phyloP scores from a whole-genome alignment of 805 yeast species.

The Cyberlindnera petersonii region DNA sequence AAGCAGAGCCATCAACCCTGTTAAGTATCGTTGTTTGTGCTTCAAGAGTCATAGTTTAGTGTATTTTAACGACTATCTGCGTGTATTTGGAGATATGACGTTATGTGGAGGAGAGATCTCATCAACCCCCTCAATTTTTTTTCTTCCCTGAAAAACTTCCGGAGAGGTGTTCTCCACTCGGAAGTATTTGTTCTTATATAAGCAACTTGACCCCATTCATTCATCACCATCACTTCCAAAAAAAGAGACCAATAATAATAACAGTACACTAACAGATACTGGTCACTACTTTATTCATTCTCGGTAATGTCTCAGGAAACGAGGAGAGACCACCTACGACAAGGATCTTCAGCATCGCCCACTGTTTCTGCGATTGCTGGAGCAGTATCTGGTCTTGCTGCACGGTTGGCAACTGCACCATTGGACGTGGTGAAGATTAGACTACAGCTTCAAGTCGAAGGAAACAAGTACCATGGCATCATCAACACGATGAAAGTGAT shows the following conservation, averaged over 20 bases:
- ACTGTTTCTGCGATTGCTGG: slow-evolving; percentile 42
- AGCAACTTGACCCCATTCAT: too few relatives aligned
- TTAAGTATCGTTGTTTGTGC: slow-evolving; percentile 32
- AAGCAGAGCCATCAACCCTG: slow-evolving; percentile 81
- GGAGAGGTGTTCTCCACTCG: too few relatives aligned
- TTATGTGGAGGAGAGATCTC: neutral
- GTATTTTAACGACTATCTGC: neutral
- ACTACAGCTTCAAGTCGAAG: slow-evolving; percentile 52
- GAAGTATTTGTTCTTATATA: too few relatives aligned
- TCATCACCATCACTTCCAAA: neutral
- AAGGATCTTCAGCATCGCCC: slow-evolving; percentile 41
- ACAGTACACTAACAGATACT: neutral
- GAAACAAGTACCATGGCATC: slow-evolving; percentile 34
- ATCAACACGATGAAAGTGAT: slow-evolving; percentile 40
- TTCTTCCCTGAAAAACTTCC: neutral
- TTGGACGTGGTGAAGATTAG: slow-evolving; percentile 76
- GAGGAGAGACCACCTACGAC: slow-evolving; percentile 40
- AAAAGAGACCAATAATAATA: neutral
- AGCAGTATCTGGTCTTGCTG: slow-evolving; percentile 43
- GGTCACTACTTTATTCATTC: too few relatives aligned
- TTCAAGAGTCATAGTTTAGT: slow-evolving; percentile 2
- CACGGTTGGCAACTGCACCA: slow-evolving; percentile 60
- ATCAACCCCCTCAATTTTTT: neutral
- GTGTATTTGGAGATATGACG: too few relatives aligned
- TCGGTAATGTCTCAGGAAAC: neutral